These are phyloP conservation scores for Gomphus bonarii DNA, from an alignment of 1,284 basidiomycete species.

Conservation along the genomic window DNA sequence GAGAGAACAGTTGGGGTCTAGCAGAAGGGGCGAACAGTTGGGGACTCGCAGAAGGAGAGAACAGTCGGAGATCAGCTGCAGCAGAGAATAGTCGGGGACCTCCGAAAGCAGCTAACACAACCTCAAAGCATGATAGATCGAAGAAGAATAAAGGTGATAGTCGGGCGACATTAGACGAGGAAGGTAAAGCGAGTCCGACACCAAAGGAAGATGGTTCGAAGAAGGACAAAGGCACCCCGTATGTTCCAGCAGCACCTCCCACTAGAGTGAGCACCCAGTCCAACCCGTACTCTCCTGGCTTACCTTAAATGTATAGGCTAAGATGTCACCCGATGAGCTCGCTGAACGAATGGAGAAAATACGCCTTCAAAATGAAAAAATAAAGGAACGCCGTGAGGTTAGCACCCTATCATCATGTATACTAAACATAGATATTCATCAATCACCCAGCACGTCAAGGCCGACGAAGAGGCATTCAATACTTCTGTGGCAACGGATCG, in stretches of 20 bases:
- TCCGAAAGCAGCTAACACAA: background rate
- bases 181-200: no score
- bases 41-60: no score
- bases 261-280: background rate
- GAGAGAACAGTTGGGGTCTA: no score
- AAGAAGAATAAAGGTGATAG: background rate
- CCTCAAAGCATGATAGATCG: background rate
- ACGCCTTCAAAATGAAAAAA: conserved; percentile 69
- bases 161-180: background rate
- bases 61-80: no score
- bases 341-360: conserved; percentile 64
- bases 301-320: conserved; percentile 43
- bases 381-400: conserved; percentile 64
- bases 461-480: conserved; percentile 67
- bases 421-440: conserved; percentile 11
- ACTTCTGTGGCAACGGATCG: conserved; percentile 54
- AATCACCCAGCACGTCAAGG: conserved; percentile 50
- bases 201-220: background rate
- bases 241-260: background rate
- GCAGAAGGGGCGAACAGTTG: no score
- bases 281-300: background rate
- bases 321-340: conserved; percentile 62
- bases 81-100: background rate
- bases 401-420: conserved; percentile 15
- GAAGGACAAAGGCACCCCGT: background rate